Evolutionary conservation across 164 flowering plant species (phyloP).

Genomic region (Vitis labrusca): DNA sequence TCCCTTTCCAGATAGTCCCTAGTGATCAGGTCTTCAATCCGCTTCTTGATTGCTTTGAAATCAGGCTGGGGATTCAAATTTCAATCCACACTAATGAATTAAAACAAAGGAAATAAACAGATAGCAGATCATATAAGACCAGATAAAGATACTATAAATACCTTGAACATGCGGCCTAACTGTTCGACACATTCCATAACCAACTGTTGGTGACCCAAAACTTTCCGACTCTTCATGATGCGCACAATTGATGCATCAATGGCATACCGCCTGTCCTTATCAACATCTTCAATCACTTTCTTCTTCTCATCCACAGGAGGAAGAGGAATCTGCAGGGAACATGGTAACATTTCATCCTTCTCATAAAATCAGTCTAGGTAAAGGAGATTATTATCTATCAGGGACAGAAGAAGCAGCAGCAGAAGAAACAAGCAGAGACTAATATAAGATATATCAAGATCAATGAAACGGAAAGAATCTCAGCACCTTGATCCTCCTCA

Average conservation of each 20-base stretch:
- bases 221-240: conserved; percentile 93
- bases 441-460: background rate
- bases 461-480: background rate
- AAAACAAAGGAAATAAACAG: background rate
- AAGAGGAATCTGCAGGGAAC: conserved; percentile 61
- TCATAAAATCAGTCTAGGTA: background rate
- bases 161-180: conserved; percentile 90
- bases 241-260: conserved; percentile 96
- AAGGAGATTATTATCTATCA: too few species aligned
- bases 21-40: conserved; percentile 80
- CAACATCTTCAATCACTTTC: conserved; percentile 90
- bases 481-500: conserved; percentile 87
- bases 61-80: conserved; percentile 61
- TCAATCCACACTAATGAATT: background rate
- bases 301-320: conserved; percentile 90
- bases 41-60: conserved; percentile 77
- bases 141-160: conserved; percentile 6
- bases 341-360: background rate
- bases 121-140: background rate
- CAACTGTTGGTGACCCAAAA: conserved; percentile 80
- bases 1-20: conserved; percentile 90
- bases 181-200: conserved; percentile 94
- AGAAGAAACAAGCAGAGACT: background rate
- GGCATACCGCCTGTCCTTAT: conserved; percentile 88
- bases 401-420: background rate